Evolutionary conservation across 1,284 basidiomycete genomes (phyloP).

Genomic region (Trichosporon asahii): DNA sequence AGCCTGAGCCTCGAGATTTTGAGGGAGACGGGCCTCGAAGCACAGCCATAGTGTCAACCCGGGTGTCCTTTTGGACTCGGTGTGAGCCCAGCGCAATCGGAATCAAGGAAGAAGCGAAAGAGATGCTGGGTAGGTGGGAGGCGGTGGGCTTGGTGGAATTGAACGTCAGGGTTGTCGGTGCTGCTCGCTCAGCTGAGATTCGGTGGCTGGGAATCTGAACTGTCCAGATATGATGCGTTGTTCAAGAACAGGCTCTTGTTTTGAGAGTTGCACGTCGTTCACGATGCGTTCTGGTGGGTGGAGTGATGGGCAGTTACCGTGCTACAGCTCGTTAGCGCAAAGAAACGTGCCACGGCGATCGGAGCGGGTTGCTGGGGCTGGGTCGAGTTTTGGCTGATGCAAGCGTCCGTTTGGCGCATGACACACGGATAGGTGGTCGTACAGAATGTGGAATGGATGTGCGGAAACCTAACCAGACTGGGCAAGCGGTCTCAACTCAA

Average conservation of each 20-base stretch:
- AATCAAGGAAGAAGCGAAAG: neutral
- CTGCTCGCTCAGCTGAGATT: neutral
- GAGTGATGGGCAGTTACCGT: neutral
- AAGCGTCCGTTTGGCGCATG: neutral
- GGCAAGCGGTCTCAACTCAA: neutral
- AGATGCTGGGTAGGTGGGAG: neutral
- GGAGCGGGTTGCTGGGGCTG: neutral
- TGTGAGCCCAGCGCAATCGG: neutral
- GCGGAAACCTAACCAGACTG: neutral
- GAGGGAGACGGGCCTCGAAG: neutral
- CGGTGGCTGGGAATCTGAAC: neutral
- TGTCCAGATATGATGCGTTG: neutral
- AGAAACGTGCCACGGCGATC: constrained; percentile 9
- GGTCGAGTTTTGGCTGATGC: neutral
- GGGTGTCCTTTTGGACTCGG: neutral
- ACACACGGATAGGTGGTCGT: neutral
- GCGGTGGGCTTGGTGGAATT: neutral
- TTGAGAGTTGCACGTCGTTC: neutral
- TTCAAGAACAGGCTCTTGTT: neutral
- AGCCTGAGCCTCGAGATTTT: neutral
- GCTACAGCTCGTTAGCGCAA: neutral
- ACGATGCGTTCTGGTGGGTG: neutral
- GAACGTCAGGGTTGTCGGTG: neutral
- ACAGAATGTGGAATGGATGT: neutral
- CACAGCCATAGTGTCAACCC: constrained; percentile 8